Conservation (phyloP, 257 asterid genomes). For the Ballota nigra region DNA sequence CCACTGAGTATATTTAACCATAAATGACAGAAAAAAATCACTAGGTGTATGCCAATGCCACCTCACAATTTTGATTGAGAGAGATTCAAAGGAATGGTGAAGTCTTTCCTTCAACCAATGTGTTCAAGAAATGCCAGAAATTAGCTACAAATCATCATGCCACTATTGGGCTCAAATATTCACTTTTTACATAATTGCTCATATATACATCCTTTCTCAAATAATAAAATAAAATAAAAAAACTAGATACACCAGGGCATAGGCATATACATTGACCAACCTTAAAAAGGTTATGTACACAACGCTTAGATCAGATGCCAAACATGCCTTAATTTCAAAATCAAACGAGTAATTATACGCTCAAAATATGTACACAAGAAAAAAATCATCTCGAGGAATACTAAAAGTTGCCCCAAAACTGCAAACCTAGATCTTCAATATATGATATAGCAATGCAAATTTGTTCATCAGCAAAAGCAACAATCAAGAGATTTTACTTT, state of each 20-base stretch:
- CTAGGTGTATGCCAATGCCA: too few relatives aligned
- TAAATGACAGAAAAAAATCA: too few relatives aligned
- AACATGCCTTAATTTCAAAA: constrained; percentile 26
- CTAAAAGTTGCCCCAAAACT: constrained; percentile 14
- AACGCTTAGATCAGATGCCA: constrained; percentile 14
- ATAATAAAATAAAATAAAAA: background rate
- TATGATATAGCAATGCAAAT: constrained; percentile 10
- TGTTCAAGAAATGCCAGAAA: too few relatives aligned
- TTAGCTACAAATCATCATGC: background rate
- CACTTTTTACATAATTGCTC: background rate
- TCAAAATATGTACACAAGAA: constrained; percentile 29
- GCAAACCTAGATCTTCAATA: constrained; percentile 15
- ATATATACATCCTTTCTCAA: background rate
- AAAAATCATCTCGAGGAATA: constrained; percentile 2
- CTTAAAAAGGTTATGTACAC: constrained; percentile 18
- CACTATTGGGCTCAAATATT: background rate
- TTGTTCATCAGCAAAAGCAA: background rate
- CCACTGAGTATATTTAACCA: too few relatives aligned
- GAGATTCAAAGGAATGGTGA: too few relatives aligned
- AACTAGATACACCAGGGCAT: constrained; percentile 12
- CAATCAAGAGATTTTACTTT: constrained; percentile 32
- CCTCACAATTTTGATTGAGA: too few relatives aligned
- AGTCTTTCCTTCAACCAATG: too few relatives aligned
- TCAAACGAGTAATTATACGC: background rate
- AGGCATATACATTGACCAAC: constrained; percentile 3